These are phyloP conservation scores for Arthrobotrys iridis DNA, from an alignment of 2,329 filamentous ascomycete genomes.

Conservation along the genomic window DNA sequence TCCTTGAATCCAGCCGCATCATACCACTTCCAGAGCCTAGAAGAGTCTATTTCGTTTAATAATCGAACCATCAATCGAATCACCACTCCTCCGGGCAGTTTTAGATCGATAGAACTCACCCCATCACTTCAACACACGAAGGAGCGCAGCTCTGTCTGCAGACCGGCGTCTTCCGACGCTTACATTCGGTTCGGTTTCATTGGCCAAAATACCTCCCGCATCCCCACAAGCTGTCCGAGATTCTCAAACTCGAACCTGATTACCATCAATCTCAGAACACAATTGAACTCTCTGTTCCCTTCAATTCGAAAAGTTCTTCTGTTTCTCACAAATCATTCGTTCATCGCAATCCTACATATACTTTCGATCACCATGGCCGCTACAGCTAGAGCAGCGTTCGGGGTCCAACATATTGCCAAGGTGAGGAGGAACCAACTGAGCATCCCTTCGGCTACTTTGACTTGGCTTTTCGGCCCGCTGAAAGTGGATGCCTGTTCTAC, in stretches of 20 bases:
- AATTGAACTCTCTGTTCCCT: neutral
- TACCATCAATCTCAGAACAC: neutral
- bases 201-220: conserved; percentile 9
- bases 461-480: conserved; percentile 31
- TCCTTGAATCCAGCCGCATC: neutral
- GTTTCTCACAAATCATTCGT: neutral
- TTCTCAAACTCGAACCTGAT: conserved; percentile 1
- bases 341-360: neutral
- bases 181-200: conserved; percentile 35
- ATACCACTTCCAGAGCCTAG: neutral
- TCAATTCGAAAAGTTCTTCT: neutral
- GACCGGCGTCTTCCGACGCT: conserved; percentile 30
- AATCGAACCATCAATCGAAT: neutral
- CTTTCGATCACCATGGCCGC: conserved; percentile 29
- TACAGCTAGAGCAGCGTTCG: conserved; percentile 42
- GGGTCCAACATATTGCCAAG: conserved; percentile 52
- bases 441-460: neutral
- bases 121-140: neutral
- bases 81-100: neutral
- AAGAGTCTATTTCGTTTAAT: neutral
- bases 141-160: neutral
- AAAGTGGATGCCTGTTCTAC: conserved; percentile 9
- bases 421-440: neutral
- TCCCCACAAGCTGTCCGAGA: conserved; percentile 18
- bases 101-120: neutral